Conservation (phyloP, 306 rosid species). For the Hylodesmum podocarpum region DNA sequence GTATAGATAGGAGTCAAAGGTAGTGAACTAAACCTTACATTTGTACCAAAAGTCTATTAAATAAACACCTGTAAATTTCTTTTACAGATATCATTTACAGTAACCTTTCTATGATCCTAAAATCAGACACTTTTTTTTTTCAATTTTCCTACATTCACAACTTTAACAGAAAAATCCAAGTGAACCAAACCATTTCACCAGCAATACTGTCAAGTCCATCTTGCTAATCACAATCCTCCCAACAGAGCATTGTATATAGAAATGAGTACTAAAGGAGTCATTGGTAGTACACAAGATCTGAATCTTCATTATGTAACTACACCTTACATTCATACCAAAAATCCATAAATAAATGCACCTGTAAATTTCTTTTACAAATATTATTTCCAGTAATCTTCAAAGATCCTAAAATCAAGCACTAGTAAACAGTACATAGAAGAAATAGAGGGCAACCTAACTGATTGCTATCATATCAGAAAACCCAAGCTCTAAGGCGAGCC, state of each 20-base stretch:
- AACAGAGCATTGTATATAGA: slow-evolving; percentile 20
- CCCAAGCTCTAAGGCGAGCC: slow-evolving; percentile 21
- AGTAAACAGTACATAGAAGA: slow-evolving; percentile 11
- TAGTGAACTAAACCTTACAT: slow-evolving; percentile 22
- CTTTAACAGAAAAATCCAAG: slow-evolving; percentile 9
- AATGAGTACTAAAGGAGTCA: slow-evolving; percentile 16
- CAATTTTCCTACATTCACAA: neutral
- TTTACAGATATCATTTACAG: slow-evolving; percentile 25
- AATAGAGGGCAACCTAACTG: slow-evolving; percentile 20
- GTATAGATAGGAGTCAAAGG: slow-evolving; percentile 6
- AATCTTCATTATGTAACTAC: slow-evolving; percentile 29
- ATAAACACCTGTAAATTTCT: slow-evolving; percentile 23
- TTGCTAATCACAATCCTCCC: slow-evolving; percentile 31
- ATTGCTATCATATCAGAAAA: slow-evolving; percentile 25
- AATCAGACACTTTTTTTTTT: neutral
- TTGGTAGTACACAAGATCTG: slow-evolving; percentile 12
- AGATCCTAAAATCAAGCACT: slow-evolving; percentile 22
- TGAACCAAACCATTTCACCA: slow-evolving; percentile 33
- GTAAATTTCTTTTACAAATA: slow-evolving; percentile 27
- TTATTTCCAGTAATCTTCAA: slow-evolving; percentile 4
- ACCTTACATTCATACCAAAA: slow-evolving; percentile 32
- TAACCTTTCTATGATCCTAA: slow-evolving; percentile 12
- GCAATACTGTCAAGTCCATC: slow-evolving; percentile 31
- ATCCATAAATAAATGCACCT: slow-evolving; percentile 27
- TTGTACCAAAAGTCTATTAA: slow-evolving; percentile 20